Evolutionary conservation across 768 basidiomycete species (phyloP).

Genomic region (Cantharellus anzutake): DNA sequence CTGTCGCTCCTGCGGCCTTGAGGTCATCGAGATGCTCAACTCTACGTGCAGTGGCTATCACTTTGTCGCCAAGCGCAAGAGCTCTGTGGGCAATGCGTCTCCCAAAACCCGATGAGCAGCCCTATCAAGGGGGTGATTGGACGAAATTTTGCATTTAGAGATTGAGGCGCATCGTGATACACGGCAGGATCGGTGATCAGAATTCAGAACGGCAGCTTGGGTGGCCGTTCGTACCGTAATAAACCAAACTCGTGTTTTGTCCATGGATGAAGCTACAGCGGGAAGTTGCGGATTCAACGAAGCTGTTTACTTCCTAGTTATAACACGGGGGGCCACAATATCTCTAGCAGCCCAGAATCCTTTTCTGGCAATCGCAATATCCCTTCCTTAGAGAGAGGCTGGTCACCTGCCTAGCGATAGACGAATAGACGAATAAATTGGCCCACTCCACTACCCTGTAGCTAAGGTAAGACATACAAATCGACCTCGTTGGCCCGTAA

Average conservation of each 20-base stretch:
- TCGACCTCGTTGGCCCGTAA: too few relatives aligned
- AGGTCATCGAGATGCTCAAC: slow-evolving; percentile 14
- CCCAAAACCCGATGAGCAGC: slow-evolving; percentile 21
- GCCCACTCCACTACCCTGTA: too few relatives aligned
- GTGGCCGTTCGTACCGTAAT: not conserved
- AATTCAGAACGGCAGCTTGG: not conserved
- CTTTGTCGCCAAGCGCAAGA: slow-evolving; percentile 17
- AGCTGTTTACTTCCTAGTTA: too few relatives aligned
- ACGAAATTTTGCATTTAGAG: not conserved
- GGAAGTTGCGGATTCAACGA: too few relatives aligned
- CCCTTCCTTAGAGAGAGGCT: too few relatives aligned
- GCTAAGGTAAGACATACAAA: too few relatives aligned
- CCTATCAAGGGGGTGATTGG: not conserved
- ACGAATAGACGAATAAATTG: too few relatives aligned
- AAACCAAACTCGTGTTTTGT: not conserved
- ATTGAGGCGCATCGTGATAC: not conserved
- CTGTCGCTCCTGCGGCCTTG: slow-evolving; percentile 21
- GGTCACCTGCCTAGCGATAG: too few relatives aligned
- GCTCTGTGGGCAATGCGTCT: slow-evolving; percentile 17
- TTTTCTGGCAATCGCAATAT: too few relatives aligned
- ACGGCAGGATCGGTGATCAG: not conserved
- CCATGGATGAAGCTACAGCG: not conserved
- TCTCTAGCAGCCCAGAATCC: too few relatives aligned
- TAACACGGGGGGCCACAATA: too few relatives aligned
- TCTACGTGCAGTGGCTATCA: slow-evolving; percentile 20